A percentile compares a stretch with the other conserved stretches of the same genome.
phyloP scores from a whole-genome alignment of 2,329 filamentous ascomycete genomes.

The Fusarium sp. region DNA sequence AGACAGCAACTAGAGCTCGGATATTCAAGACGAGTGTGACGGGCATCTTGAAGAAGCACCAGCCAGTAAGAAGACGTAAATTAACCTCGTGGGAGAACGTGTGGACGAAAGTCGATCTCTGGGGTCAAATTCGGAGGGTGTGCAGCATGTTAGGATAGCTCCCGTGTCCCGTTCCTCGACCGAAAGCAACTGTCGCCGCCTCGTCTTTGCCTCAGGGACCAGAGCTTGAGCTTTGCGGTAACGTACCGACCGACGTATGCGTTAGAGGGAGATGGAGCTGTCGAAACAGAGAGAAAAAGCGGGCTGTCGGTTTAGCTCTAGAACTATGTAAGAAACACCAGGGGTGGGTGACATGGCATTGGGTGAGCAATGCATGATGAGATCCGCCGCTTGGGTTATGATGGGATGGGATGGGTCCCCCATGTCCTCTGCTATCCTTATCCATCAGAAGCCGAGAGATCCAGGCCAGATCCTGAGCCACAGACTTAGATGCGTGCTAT shows the following conservation, averaged over 20 bases:
- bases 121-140: slow-evolving; percentile 24
- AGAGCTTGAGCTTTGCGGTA: not conserved
- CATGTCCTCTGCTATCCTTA: slow-evolving; percentile 1
- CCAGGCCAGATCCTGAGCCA: slow-evolving; percentile 39
- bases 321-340: slow-evolving; percentile 27
- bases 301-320: slow-evolving; percentile 23
- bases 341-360: slow-evolving; percentile 21
- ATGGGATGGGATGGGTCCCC: not conserved
- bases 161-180: slow-evolving; percentile 35
- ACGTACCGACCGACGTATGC: not conserved
- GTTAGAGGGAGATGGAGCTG: not conserved
- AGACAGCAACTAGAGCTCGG: slow-evolving; percentile 24
- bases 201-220: slow-evolving; percentile 29
- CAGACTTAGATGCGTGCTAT: not conserved
- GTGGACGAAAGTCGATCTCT: slow-evolving; percentile 43
- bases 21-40: slow-evolving; percentile 29
- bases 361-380: slow-evolving; percentile 30
- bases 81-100: slow-evolving; percentile 46
- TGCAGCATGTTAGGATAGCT: slow-evolving; percentile 18
- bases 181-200: slow-evolving; percentile 32
- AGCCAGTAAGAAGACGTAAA: slow-evolving; percentile 41
- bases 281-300: slow-evolving; percentile 16
- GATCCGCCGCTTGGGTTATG: slow-evolving; percentile 13
- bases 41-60: slow-evolving; percentile 25
- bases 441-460: slow-evolving; percentile 41